A percentile compares a stretch with the other conserved stretches of the same genome.
phyloP scores from a whole-genome alignment of 495 filamentous ascomycete species.

The Staphylotrichum longicolle region DNA sequence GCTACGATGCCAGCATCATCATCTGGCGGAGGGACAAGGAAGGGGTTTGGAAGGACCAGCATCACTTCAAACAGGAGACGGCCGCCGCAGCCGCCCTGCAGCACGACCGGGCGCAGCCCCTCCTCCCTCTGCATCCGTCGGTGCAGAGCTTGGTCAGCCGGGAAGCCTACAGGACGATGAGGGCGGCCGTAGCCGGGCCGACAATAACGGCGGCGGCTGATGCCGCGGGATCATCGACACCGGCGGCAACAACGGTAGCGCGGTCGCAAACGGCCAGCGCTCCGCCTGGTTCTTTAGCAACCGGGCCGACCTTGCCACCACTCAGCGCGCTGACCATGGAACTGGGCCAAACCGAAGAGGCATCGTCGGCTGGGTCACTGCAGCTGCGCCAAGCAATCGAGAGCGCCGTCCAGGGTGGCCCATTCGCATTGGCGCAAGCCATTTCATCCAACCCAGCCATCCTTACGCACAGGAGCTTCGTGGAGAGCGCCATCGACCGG shows the following conservation, averaged over 20 bases:
- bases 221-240: neutral
- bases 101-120: conserved; percentile 16
- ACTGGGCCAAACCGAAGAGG: neutral
- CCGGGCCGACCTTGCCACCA: conserved; percentile 11
- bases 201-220: neutral
- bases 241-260: neutral
- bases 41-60: conserved; percentile 73
- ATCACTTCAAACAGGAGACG: conserved; percentile 68
- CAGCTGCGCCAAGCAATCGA: conserved; percentile 45
- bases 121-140: conserved; percentile 25
- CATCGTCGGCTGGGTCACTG: conserved; percentile 8
- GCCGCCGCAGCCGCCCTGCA: conserved; percentile 44
- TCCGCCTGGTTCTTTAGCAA: conserved; percentile 5
- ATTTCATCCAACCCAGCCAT: conserved; percentile 46
- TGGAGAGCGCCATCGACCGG: conserved; percentile 45
- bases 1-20: conserved; percentile 91
- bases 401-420: conserved; percentile 43
- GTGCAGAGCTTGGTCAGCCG: conserved; percentile 15
- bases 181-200: neutral
- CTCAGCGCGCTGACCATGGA: conserved; percentile 12
- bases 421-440: conserved; percentile 42
- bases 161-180: neutral
- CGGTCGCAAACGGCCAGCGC: conserved; percentile 14
- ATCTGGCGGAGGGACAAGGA: conserved; percentile 86
- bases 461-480: conserved; percentile 38